Base-by-base conservation (phyloP, 1,284 basidiomycete species). In the Neonothopanus nambi region DNA sequence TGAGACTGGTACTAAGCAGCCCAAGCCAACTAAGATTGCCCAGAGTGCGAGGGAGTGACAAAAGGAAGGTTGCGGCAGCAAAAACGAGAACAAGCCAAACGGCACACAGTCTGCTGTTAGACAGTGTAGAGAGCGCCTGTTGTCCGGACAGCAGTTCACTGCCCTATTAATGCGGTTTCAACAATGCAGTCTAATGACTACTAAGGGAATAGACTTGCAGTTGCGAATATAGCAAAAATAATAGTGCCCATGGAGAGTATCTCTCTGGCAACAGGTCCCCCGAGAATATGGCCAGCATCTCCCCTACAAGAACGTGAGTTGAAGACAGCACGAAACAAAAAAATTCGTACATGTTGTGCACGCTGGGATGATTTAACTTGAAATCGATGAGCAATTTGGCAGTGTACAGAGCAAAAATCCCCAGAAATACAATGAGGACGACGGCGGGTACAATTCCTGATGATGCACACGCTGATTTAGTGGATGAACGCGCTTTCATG, bases 371-470 rank as follows among this genome's bases (percentile, higher is more conserved):
- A 54, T 79, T 79, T 15, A 80, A 55, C 65, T 82, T 83, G 72
- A 84, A 83, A 62, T 80, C 75, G 47, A 82, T 73, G 33, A 82
- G 67, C 3, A 81, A 64, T 57, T 81, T 81, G 5, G 80, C 75
- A 0, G 80, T 82, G 58, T 75, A 80, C 4, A 78, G 63, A 4
- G 70, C 80, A 57, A 81, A 80, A 5, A 74, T 59, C n/a, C 81
- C 78, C n/a, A 82, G 64, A 56, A 82, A 79, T 17, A 79, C 64
- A n/a, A 81, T 78, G 46, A 82, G 62, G 36, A 82, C 68, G n/a
- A 81, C 66, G 8, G 78, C 80, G 1, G 80, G 79, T 5, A 77
- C 74, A 56, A 82, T 77, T 0, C 78, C 78, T 80, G 52, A 24
- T 51, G 18, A n/a, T 17, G 6, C 21, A 18, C 7, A n/a, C 12